phyloP scores from a whole-genome alignment of 2,329 filamentous ascomycete genomes.

The Colletotrichum musicola region DNA sequence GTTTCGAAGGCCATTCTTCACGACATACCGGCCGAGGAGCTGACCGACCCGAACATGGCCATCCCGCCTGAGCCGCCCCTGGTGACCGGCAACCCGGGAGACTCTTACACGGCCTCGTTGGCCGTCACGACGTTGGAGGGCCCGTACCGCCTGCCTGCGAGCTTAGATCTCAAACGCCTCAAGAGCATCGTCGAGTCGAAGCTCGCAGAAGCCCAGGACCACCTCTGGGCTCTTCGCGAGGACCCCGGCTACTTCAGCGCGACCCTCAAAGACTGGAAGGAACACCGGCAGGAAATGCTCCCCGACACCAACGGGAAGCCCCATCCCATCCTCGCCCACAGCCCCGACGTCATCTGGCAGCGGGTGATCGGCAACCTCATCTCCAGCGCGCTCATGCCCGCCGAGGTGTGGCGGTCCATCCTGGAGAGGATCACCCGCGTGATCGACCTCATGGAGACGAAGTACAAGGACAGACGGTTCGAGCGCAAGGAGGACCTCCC shows the following conservation, averaged over 20 bases:
- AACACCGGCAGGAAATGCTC: constrained; percentile 61
- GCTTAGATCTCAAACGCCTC: constrained; percentile 60
- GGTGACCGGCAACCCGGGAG: constrained; percentile 46
- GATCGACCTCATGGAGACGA: neutral
- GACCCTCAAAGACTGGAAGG: constrained; percentile 54
- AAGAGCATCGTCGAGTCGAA: constrained; percentile 58
- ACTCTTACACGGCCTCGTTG: constrained; percentile 52
- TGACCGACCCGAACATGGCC: constrained; percentile 47
- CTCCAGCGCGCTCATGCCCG: constrained; percentile 41
- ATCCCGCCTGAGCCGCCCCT: constrained; percentile 53
- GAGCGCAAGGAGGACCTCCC: constrained; percentile 46
- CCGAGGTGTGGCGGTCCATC: constrained; percentile 17
- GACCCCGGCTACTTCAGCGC: constrained; percentile 69
- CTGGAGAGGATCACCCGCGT: constrained; percentile 14
- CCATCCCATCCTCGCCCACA: constrained; percentile 44
- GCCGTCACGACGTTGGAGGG: constrained; percentile 59
- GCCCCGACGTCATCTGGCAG: constrained; percentile 51
- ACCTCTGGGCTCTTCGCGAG: constrained; percentile 67
- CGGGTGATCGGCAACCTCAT: constrained; percentile 52
- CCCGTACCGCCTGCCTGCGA: constrained; percentile 63
- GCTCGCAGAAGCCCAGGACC: constrained; percentile 60
- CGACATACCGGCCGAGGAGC: constrained; percentile 54
- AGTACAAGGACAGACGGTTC: neutral
- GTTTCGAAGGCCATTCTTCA: constrained; percentile 63
- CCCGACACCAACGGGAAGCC: constrained; percentile 51